phyloP scores from a whole-genome alignment of 2,329 filamentous ascomycete species.

The Teratosphaeria zuluensis region DNA sequence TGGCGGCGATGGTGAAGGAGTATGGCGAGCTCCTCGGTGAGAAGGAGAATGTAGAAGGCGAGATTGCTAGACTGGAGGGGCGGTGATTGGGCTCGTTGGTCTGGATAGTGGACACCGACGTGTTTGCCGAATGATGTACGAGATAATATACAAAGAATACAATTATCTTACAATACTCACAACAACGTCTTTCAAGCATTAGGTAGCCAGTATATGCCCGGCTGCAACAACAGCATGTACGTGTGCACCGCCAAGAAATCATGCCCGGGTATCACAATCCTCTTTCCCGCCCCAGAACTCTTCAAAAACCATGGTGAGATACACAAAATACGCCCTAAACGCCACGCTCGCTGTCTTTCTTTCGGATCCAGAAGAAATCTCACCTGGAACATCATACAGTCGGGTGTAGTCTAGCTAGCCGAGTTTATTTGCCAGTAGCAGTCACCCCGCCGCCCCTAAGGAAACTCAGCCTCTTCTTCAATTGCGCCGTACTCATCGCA shows the following conservation, averaged over 20 bases:
- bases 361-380: background rate
- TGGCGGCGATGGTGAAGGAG: slow-evolving; percentile 31
- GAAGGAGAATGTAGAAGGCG: slow-evolving; percentile 20
- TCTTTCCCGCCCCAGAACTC: background rate
- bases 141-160: background rate
- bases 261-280: background rate
- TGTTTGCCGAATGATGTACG: too few relatives aligned
- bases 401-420: too few relatives aligned
- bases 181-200: background rate
- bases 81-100: background rate
- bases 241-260: background rate
- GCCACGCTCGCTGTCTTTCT: background rate
- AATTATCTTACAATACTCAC: background rate
- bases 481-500: slow-evolving; percentile 19
- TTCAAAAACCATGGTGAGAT: background rate
- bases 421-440: background rate
- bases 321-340: background rate
- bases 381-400: too few relatives aligned
- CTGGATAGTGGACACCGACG: too few relatives aligned
- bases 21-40: slow-evolving; percentile 25
- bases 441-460: slow-evolving; percentile 33
- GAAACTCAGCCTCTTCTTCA: slow-evolving; percentile 70
- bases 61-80: slow-evolving; percentile 15
- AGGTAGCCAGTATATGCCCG: background rate
- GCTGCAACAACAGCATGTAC: background rate